A percentile compares a stretch with the other conserved stretches of the same genome.
These are phyloP conservation scores for Beta vulgaris DNA, from an alignment of 148 eudicot genomes.

Conservation along the genomic window DNA sequence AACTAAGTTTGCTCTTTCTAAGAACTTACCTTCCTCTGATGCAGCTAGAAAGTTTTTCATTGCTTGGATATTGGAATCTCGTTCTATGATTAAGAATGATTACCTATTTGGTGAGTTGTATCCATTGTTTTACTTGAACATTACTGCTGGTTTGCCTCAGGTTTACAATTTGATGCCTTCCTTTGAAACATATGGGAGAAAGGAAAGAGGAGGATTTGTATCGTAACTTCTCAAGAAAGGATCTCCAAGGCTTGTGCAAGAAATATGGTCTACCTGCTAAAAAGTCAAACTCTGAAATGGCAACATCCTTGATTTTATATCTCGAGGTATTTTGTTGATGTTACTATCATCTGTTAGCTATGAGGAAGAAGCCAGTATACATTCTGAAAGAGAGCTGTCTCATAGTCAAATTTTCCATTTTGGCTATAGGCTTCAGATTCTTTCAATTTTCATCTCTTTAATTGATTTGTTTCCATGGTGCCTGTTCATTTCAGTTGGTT, in stretches of 20 bases:
- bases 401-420: not conserved
- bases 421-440: not conserved
- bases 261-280: conserved; percentile 54
- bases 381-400: not conserved
- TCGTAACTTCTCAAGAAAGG: conserved; percentile 42
- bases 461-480: not conserved
- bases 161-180: conserved; percentile 31
- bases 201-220: conserved; percentile 39
- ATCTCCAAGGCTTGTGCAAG: conserved; percentile 52
- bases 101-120: not conserved
- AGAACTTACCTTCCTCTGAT: not conserved
- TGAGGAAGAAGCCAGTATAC: conserved; percentile 1
- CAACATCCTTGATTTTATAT: conserved; percentile 40
- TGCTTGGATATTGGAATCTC: not conserved
- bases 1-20: not conserved
- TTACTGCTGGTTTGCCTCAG: conserved; percentile 15
- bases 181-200: conserved; percentile 36
- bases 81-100: not conserved
- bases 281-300: conserved; percentile 49
- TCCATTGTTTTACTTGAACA: not conserved
- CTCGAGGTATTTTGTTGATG: conserved; percentile 37
- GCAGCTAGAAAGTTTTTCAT: not conserved
- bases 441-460: conserved; percentile 2
- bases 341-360: not conserved
- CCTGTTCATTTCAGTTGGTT: not conserved